A percentile compares a stretch with the other conserved stretches of the same genome.
phyloP scores from a whole-genome alignment of 2,329 filamentous ascomycete genomes.

The Trichoderma cornu-damae region DNA sequence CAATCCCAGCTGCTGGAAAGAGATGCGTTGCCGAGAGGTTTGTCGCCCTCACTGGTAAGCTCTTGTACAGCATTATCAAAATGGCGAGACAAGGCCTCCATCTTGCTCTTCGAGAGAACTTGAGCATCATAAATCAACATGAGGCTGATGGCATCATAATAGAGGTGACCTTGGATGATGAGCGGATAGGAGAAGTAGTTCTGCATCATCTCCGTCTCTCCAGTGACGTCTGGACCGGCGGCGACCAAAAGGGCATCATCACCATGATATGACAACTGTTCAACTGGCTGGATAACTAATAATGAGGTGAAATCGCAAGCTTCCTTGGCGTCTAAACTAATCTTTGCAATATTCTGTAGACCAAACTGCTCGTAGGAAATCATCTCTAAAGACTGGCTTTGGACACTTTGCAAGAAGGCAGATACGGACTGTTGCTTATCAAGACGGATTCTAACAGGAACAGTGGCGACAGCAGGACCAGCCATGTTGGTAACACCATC shows the following conservation, averaged over 20 bases:
- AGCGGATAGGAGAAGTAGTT: slow-evolving; percentile 17
- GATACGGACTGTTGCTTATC: slow-evolving; percentile 14
- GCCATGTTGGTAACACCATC: slow-evolving; percentile 26
- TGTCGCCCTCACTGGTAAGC: neutral
- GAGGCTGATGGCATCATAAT: neutral
- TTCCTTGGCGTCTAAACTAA: slow-evolving; percentile 19
- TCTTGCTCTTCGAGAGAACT: neutral
- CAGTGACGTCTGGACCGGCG: neutral
- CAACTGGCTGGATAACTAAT: slow-evolving; percentile 26
- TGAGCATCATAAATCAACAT: slow-evolving; percentile 4
- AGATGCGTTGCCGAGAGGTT: neutral
- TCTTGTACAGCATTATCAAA: slow-evolving; percentile 6
- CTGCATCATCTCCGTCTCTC: neutral
- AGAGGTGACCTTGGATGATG: slow-evolving; percentile 7
- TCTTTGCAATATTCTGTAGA: slow-evolving; percentile 22
- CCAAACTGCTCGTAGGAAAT: slow-evolving; percentile 23
- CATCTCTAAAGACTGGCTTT: slow-evolving; percentile 1
- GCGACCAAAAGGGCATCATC: neutral
- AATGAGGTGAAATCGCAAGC: slow-evolving; percentile 28
- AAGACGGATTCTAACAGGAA: slow-evolving; percentile 26
- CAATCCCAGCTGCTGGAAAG: slow-evolving; percentile 1
- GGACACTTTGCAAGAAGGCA: slow-evolving; percentile 20
- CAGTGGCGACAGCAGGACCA: slow-evolving; percentile 30
- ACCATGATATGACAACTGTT: neutral
- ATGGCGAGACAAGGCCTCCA: slow-evolving; percentile 4